These are phyloP conservation scores for Phyllosticta citribraziliensis DNA, from an alignment of 2,329 filamentous ascomycete species.

Conservation along the genomic window DNA sequence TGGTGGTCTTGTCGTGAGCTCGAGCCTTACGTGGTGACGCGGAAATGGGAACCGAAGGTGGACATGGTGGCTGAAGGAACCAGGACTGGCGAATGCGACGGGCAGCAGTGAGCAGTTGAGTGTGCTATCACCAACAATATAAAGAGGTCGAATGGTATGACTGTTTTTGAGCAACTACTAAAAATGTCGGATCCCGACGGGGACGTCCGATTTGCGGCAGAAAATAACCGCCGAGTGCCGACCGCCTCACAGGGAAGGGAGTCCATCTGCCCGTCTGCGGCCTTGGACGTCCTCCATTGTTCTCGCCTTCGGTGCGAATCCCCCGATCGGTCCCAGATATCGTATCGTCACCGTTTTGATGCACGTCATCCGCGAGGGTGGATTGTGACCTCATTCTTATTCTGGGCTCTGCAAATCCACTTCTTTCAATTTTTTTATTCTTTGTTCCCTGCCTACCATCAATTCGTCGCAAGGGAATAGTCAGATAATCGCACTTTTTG, in stretches of 20 bases:
- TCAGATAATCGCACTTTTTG: not conserved
- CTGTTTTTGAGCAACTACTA: not conserved
- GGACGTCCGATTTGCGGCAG: not conserved
- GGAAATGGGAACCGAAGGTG: conserved; percentile 74
- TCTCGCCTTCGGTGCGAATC: not conserved
- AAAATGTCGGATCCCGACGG: not conserved
- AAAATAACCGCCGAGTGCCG: not conserved
- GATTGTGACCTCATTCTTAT: too few relatives aligned
- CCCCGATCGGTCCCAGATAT: not conserved
- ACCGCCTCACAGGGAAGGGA: not conserved
- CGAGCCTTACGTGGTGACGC: conserved; percentile 63
- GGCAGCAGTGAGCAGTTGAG: not conserved
- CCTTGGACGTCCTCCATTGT: not conserved
- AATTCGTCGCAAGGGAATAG: not conserved
- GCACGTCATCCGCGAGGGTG: not conserved
- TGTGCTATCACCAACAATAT: not conserved
- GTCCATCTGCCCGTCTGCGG: too few relatives aligned
- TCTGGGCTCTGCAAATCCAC: too few relatives aligned
- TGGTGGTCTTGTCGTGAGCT: not conserved
- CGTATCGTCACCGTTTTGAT: not conserved
- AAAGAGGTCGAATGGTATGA: not conserved
- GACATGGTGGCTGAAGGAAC: conserved; percentile 50
- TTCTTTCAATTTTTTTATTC: not conserved
- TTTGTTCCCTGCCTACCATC: not conserved
- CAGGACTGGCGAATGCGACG: not conserved